Percentiles rank a stretch among this genome's conserved stretches.
phyloP scores from a whole-genome alignment of 2,329 filamentous ascomycete species.

The Colletotrichum coccodes region DNA sequence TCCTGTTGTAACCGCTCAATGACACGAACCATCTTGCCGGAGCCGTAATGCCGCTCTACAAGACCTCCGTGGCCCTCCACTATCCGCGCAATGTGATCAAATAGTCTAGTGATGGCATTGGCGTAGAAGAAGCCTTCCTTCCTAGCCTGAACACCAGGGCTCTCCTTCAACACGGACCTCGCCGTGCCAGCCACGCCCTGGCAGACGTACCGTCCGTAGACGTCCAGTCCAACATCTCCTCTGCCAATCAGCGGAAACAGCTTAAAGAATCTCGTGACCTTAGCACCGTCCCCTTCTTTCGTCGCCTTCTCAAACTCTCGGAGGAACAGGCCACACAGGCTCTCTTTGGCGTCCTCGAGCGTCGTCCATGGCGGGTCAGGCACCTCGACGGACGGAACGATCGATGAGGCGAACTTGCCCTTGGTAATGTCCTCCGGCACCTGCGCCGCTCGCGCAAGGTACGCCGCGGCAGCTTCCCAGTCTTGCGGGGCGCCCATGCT shows the following conservation, averaged over 20 bases:
- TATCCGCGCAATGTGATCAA: slow-evolving; percentile 97
- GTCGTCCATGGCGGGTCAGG: slow-evolving; percentile 91
- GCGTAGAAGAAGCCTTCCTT: slow-evolving; percentile 92
- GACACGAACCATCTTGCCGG: slow-evolving; percentile 92
- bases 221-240: slow-evolving; percentile 88
- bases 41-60: slow-evolving; percentile 93
- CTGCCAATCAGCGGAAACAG: slow-evolving; percentile 93
- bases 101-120: slow-evolving; percentile 88
- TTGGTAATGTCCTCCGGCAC: slow-evolving; percentile 84
- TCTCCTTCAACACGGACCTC: slow-evolving; percentile 80
- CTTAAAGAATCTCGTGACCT: slow-evolving; percentile 97
- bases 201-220: slow-evolving; percentile 96
- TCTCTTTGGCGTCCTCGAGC: slow-evolving; percentile 87
- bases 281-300: slow-evolving; percentile 84
- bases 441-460: slow-evolving; percentile 83
- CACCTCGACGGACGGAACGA: slow-evolving; percentile 95
- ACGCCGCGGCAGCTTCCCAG: slow-evolving; percentile 95
- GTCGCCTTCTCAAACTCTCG: slow-evolving; percentile 95
- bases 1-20: slow-evolving; percentile 94
- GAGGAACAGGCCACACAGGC: slow-evolving; percentile 88
- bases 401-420: slow-evolving; percentile 88
- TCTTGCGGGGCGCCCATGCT: slow-evolving; percentile 98
- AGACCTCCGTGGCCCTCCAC: slow-evolving; percentile 90
- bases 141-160: slow-evolving; percentile 52
- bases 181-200: slow-evolving; percentile 90